phyloP scores from a whole-genome alignment of 2,329 filamentous ascomycete genomes.

The Phyllosticta ampelicida region DNA sequence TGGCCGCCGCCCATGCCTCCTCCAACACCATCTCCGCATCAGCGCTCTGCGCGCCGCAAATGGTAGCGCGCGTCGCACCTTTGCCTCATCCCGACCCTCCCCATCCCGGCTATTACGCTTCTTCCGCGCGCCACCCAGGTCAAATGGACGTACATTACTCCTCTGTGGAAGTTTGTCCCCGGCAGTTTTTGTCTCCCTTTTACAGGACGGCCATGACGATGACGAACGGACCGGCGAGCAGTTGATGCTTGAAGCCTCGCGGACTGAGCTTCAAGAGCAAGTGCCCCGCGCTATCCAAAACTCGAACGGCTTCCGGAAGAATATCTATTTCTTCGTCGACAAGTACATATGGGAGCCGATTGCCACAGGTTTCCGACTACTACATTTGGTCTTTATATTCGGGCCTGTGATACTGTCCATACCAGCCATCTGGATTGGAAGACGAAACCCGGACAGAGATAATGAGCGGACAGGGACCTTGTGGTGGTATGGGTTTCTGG shows the following conservation, averaged over 20 bases:
- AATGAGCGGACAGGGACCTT: conserved; percentile 72
- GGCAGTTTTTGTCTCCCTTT: conserved; percentile 41
- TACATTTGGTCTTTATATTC: conserved; percentile 80
- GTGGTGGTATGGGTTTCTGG: conserved; percentile 91
- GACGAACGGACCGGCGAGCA: conserved; percentile 60
- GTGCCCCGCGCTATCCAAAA: conserved; percentile 53
- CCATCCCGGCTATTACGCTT: neutral
- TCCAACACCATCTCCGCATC: conserved; percentile 31
- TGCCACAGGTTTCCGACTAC: conserved; percentile 75
- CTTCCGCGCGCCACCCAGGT: conserved; percentile 9
- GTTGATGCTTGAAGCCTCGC: conserved; percentile 77
- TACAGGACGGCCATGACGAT: conserved; percentile 34
- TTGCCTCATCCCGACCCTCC: conserved; percentile 1
- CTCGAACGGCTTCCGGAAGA: conserved; percentile 47
- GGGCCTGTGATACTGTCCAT: conserved; percentile 76
- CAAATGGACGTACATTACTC: conserved; percentile 1
- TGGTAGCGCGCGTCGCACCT: conserved; percentile 4
- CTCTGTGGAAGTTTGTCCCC: conserved; percentile 36
- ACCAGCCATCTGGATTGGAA: conserved; percentile 71
- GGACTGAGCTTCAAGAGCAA: conserved; percentile 62
- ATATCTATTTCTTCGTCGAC: conserved; percentile 57
- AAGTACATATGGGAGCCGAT: conserved; percentile 69
- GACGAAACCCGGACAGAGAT: conserved; percentile 50
- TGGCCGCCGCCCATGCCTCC: conserved; percentile 41
- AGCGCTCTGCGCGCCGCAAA: conserved; percentile 17